A percentile compares a stretch with the other conserved stretches of the same genome.
Conservation (phyloP, 345 rosid genomes). For the Noccaea bulbosa region DNA sequence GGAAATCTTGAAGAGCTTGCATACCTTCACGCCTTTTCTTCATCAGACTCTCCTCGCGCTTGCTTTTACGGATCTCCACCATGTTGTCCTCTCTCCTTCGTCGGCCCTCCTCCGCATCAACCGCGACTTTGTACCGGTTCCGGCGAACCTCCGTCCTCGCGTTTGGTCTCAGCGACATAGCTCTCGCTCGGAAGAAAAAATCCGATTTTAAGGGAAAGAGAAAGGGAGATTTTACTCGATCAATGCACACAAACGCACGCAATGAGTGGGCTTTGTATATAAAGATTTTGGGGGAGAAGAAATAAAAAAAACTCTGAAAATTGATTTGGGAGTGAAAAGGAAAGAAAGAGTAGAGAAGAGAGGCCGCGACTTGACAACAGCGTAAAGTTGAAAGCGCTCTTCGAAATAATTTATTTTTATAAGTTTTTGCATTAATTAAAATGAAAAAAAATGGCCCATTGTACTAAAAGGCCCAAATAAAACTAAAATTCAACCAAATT, state of each 20-base stretch:
- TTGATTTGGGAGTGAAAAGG: constrained; percentile 14
- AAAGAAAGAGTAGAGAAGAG: not conserved
- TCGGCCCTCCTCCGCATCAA: constrained; percentile 87
- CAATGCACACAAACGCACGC: constrained; percentile 8
- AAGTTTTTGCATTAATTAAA: too few species aligned
- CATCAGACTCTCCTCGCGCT: constrained; percentile 85
- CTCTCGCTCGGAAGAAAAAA: constrained; percentile 1
- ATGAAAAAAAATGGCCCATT: too few species aligned
- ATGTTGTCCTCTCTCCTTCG: constrained; percentile 89
- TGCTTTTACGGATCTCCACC: constrained; percentile 97
- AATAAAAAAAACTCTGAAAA: constrained; percentile 19
- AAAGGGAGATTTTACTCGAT: not conserved
- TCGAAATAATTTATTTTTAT: too few species aligned
- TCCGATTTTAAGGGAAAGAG: not conserved
- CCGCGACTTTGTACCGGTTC: constrained; percentile 83
- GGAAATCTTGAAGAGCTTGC: constrained; percentile 53
- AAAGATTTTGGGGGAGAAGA: constrained; percentile 13
- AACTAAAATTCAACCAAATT: too few species aligned
- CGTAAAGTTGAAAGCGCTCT: not conserved
- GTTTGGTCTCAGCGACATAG: constrained; percentile 82
- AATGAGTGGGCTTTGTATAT: not conserved
- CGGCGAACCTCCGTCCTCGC: constrained; percentile 76
- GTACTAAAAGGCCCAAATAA: too few species aligned
- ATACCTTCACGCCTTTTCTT: constrained; percentile 94
- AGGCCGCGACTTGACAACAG: constrained; percentile 21